Evolutionary conservation across 139 green algal genomes (phyloP).

Genomic region (Closterium sp.): DNA sequence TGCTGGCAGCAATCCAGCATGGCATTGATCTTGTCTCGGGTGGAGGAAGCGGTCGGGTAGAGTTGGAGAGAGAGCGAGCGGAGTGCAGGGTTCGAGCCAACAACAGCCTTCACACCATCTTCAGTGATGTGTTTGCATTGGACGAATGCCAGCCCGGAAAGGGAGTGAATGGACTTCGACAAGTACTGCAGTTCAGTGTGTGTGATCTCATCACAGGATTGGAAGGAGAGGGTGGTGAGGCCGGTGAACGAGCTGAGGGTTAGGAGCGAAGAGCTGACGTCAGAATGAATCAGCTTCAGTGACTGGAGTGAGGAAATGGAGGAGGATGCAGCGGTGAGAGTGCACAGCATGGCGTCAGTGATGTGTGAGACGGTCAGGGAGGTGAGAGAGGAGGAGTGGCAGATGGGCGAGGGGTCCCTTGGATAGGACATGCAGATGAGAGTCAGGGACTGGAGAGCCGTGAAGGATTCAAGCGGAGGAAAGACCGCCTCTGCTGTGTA

Average conservation of each 20-base stretch:
- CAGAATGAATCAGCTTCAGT: background rate
- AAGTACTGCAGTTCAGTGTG: background rate
- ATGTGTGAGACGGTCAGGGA: background rate
- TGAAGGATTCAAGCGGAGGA: background rate
- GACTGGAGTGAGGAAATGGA: background rate
- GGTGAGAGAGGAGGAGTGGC: background rate
- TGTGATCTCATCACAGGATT: background rate
- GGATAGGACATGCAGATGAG: background rate
- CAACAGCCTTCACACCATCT: background rate
- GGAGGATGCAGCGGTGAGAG: background rate
- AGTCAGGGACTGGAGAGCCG: background rate
- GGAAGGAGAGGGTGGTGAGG: background rate
- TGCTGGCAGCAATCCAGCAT: background rate
- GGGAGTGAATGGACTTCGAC: background rate
- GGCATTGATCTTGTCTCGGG: background rate
- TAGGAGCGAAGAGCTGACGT: background rate
- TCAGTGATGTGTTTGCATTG: background rate
- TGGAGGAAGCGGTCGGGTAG: background rate
- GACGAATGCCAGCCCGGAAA: background rate
- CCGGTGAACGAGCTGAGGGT: background rate
- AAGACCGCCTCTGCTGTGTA: background rate
- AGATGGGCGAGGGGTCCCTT: background rate
- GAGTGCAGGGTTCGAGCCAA: background rate
- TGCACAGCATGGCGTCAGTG: background rate
- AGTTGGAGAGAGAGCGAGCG: background rate